phyloP scores from a whole-genome alignment of 306 rosid species.

The Elaeagnus macrophylla region DNA sequence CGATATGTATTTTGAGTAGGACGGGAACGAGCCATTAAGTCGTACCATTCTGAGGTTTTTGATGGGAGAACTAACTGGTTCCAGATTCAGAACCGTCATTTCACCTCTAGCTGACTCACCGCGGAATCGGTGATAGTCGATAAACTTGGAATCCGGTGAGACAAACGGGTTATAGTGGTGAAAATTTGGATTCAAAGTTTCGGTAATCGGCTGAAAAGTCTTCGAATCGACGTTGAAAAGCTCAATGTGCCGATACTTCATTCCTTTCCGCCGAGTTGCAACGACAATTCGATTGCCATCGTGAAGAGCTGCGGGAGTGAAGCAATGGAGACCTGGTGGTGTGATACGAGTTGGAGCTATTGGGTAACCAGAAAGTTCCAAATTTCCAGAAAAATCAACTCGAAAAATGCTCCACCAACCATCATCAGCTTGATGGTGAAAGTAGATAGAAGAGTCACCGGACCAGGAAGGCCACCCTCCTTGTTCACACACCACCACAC shows the following conservation, averaged over 20 bases:
- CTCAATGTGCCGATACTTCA: conserved; percentile 55
- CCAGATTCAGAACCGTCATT: too few relatives aligned
- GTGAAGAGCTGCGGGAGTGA: too few relatives aligned
- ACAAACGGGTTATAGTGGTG: too few relatives aligned
- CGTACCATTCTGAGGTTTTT: too few relatives aligned
- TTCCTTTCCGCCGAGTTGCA: conserved; percentile 54
- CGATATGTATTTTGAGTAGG: too few relatives aligned
- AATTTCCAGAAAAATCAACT: conserved; percentile 25
- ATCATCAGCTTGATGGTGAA: conserved; percentile 52
- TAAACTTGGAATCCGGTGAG: too few relatives aligned
- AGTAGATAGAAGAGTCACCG: conserved; percentile 48
- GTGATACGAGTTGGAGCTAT: conserved; percentile 40
- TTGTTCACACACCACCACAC: conserved; percentile 28
- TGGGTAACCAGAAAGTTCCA: conserved; percentile 3
- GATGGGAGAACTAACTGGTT: too few relatives aligned
- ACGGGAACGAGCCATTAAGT: too few relatives aligned
- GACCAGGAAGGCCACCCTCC: conserved; percentile 98
- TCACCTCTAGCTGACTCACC: too few relatives aligned
- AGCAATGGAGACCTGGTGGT: conserved; percentile 53
- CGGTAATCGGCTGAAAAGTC: conserved; percentile 39
- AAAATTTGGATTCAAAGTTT: conserved; percentile 37
- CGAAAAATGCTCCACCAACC: conserved; percentile 88
- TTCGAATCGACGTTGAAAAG: conserved; percentile 32
- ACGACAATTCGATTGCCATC: too few relatives aligned
- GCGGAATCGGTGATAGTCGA: too few relatives aligned